Evolutionary conservation across 441 rosid species (phyloP), one percentile per base, ranked within the genome.

Genomic region (Gossypium davidsonii): DNA sequence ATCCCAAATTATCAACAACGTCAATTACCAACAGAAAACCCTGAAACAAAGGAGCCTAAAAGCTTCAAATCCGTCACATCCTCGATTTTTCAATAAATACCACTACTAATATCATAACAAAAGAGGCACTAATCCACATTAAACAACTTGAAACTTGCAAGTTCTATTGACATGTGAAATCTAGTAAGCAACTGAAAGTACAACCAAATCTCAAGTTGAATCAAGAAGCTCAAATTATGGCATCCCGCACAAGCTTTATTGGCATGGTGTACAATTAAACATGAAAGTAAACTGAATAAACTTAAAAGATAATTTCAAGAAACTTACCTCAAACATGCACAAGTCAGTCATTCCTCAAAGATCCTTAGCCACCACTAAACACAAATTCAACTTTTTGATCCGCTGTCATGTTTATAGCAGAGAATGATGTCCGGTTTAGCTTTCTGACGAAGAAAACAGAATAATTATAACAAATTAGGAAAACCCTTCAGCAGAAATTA

Each of bases 261-360:
- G 26, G 64, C 25, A 31, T 26, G 11, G 28, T 5, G 28, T 46
- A 62, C 60, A 44, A 34, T 2, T 21, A 48, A 52, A 62, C 67
- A 76, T 71, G n/a, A 51, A 15, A 65, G 49, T 39, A 21, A 64
- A 56, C 67, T 49, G 42, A 21, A 25, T n/a, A 18, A 63, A 46
- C 74, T 70, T 62, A n/a, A 34, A 11, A 61, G 17, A 46, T 2
- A 8, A 57, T 61, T 11, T 42, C 28, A 1, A 11, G 58, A 6
- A 72, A 3, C 83, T 28, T 80, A 93, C 95, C 92, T 93, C 87
- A 66, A 86, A 85, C 52, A 90, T 64, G 81, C 85, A 84, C 70
- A 86, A 84, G 85, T 81, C 89, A 68, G 90, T 87, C 93, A 93
- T 93, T 85, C 84, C 90, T 86, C 79, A 80, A 63, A 73, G 67